Evolutionary conservation across 768 basidiomycete species (phyloP).

Genomic region (Hericium rajendrae): DNA sequence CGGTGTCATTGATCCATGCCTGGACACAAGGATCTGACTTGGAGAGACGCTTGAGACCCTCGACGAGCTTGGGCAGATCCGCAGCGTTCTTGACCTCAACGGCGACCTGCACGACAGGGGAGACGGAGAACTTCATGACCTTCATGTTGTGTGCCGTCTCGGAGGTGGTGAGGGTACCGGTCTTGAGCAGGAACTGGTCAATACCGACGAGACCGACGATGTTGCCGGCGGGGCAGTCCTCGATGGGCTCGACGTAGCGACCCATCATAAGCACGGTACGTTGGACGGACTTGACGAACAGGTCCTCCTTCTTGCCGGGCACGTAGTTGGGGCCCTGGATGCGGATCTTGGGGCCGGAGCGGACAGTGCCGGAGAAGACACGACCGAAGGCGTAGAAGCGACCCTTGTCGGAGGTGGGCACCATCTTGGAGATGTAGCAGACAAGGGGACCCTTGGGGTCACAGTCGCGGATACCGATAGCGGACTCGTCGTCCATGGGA

Average conservation of each 20-base stretch:
- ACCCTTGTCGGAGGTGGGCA: constrained; percentile 98
- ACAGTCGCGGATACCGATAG: constrained; percentile 96
- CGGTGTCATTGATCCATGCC: constrained; percentile 83
- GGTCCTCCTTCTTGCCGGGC: constrained; percentile 97
- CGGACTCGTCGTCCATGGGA: constrained; percentile 99
- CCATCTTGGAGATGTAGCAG: constrained; percentile 99
- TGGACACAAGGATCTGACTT: constrained; percentile 99
- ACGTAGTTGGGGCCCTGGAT: constrained; percentile 99
- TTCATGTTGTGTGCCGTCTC: constrained; percentile 99
- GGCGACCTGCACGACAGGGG: constrained; percentile 97
- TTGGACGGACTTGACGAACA: constrained; percentile 97
- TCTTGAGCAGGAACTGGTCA: constrained; percentile 99
- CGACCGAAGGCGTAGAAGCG: constrained; percentile 99
- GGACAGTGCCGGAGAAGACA: constrained; percentile 98
- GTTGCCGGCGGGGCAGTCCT: constrained; percentile 98
- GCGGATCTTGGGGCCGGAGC: constrained; percentile 94
- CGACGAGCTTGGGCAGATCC: constrained; percentile 98
- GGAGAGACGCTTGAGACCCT: constrained; percentile 99
- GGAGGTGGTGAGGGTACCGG: constrained; percentile 92
- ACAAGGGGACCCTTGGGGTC: constrained; percentile 95
- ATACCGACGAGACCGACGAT: constrained; percentile 99
- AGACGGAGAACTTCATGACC: constrained; percentile 99
- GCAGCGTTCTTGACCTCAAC: constrained; percentile 99
- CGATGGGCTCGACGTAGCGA: constrained; percentile 95
- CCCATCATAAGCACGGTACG: constrained; percentile 99